A percentile compares a stretch with the other conserved stretches of the same genome.
Conservation (phyloP, 1,284 basidiomycete species). For the Heterobasidion irregulare region DNA sequence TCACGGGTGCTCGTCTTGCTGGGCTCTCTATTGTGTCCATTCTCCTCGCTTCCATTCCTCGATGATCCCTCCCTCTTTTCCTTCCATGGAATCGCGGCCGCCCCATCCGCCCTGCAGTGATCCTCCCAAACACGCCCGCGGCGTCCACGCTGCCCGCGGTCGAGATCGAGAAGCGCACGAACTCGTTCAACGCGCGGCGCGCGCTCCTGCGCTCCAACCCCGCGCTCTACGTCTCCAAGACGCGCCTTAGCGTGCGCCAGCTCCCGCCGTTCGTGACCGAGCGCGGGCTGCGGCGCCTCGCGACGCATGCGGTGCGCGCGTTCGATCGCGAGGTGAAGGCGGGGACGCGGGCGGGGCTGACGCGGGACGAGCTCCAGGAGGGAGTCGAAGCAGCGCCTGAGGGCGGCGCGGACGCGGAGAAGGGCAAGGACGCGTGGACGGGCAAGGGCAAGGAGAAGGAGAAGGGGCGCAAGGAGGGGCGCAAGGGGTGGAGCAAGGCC, state of each 20-base stretch:
- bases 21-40: neutral
- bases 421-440: slow-evolving; percentile 19
- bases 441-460: slow-evolving; percentile 21
- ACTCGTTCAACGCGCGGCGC: slow-evolving; percentile 78
- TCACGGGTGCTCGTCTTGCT: neutral
- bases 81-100: neutral
- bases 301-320: slow-evolving; percentile 69
- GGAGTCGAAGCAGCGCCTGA: slow-evolving; percentile 25
- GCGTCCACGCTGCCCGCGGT: slow-evolving; percentile 58
- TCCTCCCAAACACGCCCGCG: slow-evolving; percentile 79
- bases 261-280: slow-evolving; percentile 89
- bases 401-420: slow-evolving; percentile 20
- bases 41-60: neutral
- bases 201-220: slow-evolving; percentile 84
- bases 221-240: slow-evolving; percentile 89
- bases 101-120: slow-evolving; percentile 41
- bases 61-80: neutral
- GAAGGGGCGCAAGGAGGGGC: slow-evolving; percentile 30
- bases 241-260: slow-evolving; percentile 89
- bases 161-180: slow-evolving; percentile 79
- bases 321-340: slow-evolving; percentile 79
- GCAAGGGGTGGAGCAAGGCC: slow-evolving; percentile 17
- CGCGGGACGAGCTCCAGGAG: slow-evolving; percentile 49
- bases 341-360: slow-evolving; percentile 55
- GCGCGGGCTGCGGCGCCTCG: slow-evolving; percentile 82